Base-by-base conservation (phyloP, 352 stramenopile species). In the Phytophthora pini region DNA sequence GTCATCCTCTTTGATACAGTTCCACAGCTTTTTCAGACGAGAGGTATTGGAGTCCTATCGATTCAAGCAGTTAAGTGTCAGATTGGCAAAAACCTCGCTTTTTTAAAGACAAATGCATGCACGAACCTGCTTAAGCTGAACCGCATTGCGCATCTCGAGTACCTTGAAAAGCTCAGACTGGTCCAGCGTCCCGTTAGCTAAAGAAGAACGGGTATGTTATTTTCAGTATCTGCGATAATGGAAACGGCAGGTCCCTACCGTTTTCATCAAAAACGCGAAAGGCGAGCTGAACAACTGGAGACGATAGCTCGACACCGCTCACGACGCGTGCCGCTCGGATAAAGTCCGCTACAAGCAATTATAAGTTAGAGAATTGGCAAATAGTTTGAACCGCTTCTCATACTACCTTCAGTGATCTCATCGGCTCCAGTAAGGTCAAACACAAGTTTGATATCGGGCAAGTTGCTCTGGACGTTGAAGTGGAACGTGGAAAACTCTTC, bases 261-360 rank as follows among this genome's bases (percentile, higher is more conserved):
- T 92, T 79, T 53, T 72, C 74, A 47, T 93, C 81, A 38, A 93
- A 93, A 40, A 93, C 66, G 15, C 82, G 85, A 61, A 93, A 93
- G 10, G 80, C 83, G 27, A 91, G 80, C 65, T 89, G 76, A 10
- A 91, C 82, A 50, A 93, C 80, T 0, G 82, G 78, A 29, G 82
- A 86, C 40, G 85, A 78, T 20, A 93, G 61, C 51, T 90, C 81
- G 12, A 89, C 80, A 39, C 80, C 79, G 41, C 70, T 89, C 17
- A 92, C 85, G 49, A 93, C 70, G 13, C 70, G 80, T 11, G 77
- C 69, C 1, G 85, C 85, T 26, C 76, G 80, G 54, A 92, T 88
- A 63, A 93, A 93, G 38, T 93, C 82, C 8, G 75, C 73, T 85
- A 32, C 6, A 61, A 38, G 38, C 13, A 44, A 15, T 45, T 15